Percentiles rank a stretch among this genome's conserved stretches.
Evolutionary conservation across 2,329 filamentous ascomycete genomes (phyloP).

Genomic region (Rachicladosporium sp.): DNA sequence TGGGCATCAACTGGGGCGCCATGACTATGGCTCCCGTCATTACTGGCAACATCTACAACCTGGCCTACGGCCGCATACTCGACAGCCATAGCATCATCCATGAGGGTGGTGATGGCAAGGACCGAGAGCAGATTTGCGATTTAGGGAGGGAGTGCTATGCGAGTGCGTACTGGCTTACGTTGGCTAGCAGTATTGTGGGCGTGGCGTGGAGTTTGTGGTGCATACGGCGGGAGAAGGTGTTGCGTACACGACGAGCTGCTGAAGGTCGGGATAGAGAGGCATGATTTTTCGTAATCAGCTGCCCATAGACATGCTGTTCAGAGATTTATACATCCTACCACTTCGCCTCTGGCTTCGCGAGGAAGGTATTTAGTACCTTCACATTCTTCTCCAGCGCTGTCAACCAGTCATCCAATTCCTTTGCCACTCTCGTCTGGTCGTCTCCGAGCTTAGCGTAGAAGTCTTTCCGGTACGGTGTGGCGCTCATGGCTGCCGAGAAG

Average conservation of each 20-base stretch:
- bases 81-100: slow-evolving; percentile 64
- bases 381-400: slow-evolving; percentile 66
- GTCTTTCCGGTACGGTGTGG: slow-evolving; percentile 83
- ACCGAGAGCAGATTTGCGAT: slow-evolving; percentile 53
- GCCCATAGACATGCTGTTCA: neutral
- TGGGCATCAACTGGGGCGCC: slow-evolving; percentile 92
- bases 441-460: slow-evolving; percentile 81
- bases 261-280: no score
- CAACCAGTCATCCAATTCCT: slow-evolving; percentile 60
- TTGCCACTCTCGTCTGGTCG: slow-evolving; percentile 48
- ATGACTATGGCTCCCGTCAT: slow-evolving; percentile 85
- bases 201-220: slow-evolving; percentile 58
- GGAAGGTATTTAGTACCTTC: slow-evolving; percentile 57
- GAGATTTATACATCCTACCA: slow-evolving; percentile 13
- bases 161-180: slow-evolving; percentile 67
- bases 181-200: slow-evolving; percentile 58
- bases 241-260: neutral
- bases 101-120: slow-evolving; percentile 36
- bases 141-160: slow-evolving; percentile 73
- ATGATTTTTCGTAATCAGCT: no score
- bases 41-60: slow-evolving; percentile 82
- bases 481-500: slow-evolving; percentile 86
- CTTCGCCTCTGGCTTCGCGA: slow-evolving; percentile 39
- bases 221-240: slow-evolving; percentile 31
- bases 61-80: slow-evolving; percentile 75